Conservation (phyloP, 2,329 filamentous ascomycete species). For the Colletotrichum sp. region DNA sequence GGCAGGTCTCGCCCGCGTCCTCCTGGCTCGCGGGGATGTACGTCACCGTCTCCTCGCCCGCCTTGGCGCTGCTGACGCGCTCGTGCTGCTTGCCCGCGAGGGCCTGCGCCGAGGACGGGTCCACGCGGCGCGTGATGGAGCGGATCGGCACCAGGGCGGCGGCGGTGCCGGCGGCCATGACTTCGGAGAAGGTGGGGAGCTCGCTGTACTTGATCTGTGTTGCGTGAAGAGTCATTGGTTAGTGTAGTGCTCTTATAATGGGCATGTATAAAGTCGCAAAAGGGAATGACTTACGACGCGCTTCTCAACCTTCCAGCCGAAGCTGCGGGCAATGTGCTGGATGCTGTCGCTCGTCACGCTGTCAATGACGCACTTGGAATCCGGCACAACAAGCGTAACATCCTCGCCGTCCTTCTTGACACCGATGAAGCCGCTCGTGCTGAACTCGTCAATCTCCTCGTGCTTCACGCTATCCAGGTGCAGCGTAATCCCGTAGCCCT, state of each 20-base stretch:
- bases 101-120: slow-evolving; percentile 42
- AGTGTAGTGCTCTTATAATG: too few relatives aligned
- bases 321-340: slow-evolving; percentile 74
- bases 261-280: too few relatives aligned
- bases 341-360: slow-evolving; percentile 84
- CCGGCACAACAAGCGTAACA: slow-evolving; percentile 82
- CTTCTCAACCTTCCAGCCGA: slow-evolving; percentile 86
- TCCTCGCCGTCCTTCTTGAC: slow-evolving; percentile 61
- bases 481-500: slow-evolving; percentile 92
- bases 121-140: slow-evolving; percentile 76
- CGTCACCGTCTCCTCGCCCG: slow-evolving; percentile 54
- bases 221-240: too few relatives aligned
- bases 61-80: slow-evolving; percentile 39
- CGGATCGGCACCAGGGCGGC: slow-evolving; percentile 91
- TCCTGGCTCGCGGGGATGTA: slow-evolving; percentile 62
- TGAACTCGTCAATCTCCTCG: slow-evolving; percentile 93
- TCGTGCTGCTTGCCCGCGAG: slow-evolving; percentile 38
- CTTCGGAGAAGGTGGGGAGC: slow-evolving; percentile 65
- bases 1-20: slow-evolving; percentile 75
- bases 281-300: too few relatives aligned
- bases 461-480: slow-evolving; percentile 87
- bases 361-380: slow-evolving; percentile 86
- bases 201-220: slow-evolving; percentile 67
- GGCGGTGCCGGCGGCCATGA: slow-evolving; percentile 91
- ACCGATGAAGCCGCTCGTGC: slow-evolving; percentile 91